A percentile compares a stretch with the other conserved stretches of the same genome.
Evolutionary conservation across 768 basidiomycete species (phyloP).

Genomic region (Hygrocybe punicea): DNA sequence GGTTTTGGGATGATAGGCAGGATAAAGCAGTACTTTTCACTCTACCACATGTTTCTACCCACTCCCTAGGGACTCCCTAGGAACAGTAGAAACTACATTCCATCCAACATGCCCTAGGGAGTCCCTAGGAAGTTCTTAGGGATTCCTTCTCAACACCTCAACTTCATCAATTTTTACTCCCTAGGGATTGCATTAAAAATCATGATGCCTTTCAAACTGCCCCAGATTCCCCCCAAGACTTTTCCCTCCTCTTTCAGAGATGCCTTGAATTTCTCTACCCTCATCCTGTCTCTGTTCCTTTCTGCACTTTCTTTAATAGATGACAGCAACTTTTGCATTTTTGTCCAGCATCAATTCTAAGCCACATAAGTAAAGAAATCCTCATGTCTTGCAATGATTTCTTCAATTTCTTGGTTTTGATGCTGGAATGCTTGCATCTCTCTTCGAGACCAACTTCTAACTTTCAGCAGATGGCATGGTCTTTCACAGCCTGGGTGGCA

Average conservation of each 20-base stretch:
- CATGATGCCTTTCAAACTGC: slow-evolving; percentile 75
- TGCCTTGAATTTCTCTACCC: slow-evolving; percentile 65
- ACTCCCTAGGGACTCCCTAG: too few relatives aligned
- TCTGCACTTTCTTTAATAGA: slow-evolving; percentile 60
- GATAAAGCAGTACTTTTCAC: too few relatives aligned
- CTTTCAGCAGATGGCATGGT: slow-evolving; percentile 74
- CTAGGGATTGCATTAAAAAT: background rate
- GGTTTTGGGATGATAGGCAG: too few relatives aligned
- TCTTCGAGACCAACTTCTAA: slow-evolving; percentile 80
- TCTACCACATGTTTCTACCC: too few relatives aligned
- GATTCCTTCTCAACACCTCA: too few relatives aligned
- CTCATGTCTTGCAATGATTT: slow-evolving; percentile 79
- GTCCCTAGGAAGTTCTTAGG: too few relatives aligned
- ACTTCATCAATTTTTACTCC: too few relatives aligned
- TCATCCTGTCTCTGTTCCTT: slow-evolving; percentile 64
- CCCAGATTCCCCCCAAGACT: slow-evolving; percentile 75
- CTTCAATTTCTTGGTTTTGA: slow-evolving; percentile 84
- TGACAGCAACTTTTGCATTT: slow-evolving; percentile 56
- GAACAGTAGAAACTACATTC: too few relatives aligned
- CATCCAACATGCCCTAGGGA: too few relatives aligned
- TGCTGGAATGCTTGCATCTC: slow-evolving; percentile 75
- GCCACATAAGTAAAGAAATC: background rate
- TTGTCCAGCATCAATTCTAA: slow-evolving; percentile 46
- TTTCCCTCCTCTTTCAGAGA: slow-evolving; percentile 76
- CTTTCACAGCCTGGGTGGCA: slow-evolving; percentile 69